phyloP scores from a whole-genome alignment of 305 asterid genomes.

The Euphrasia arctica region DNA sequence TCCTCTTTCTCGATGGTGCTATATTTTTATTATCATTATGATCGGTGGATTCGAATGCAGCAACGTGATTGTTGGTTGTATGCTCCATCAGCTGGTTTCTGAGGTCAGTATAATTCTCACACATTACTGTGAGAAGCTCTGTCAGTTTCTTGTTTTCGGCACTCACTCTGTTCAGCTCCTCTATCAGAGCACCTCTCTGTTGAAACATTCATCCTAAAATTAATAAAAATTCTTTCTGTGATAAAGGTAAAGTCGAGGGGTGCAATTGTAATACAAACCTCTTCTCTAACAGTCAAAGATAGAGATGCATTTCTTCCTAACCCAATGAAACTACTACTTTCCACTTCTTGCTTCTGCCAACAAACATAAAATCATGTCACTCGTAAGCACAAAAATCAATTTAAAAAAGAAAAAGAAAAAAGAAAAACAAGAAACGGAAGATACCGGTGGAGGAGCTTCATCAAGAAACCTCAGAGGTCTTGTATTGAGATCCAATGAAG shows the following conservation, averaged over 20 bases:
- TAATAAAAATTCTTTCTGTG: neutral
- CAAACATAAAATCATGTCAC: neutral
- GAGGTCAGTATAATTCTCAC: constrained; percentile 68
- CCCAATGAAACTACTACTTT: constrained; percentile 43
- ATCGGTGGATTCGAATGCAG: constrained; percentile 3
- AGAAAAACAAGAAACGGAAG: neutral
- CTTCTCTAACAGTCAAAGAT: constrained; percentile 29
- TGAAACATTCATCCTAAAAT: neutral
- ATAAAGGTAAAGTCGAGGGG: neutral
- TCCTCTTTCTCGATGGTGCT: constrained; percentile 52
- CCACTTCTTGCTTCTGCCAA: constrained; percentile 64
- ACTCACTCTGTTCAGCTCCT: constrained; percentile 66
- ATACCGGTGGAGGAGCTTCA: constrained; percentile 32
- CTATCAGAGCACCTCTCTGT: constrained; percentile 57
- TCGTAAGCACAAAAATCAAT: neutral
- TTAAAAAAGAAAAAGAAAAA: neutral
- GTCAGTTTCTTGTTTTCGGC: constrained; percentile 80
- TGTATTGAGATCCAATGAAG: constrained; percentile 69
- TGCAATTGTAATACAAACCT: constrained; percentile 35
- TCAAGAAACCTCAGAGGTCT: constrained; percentile 45
- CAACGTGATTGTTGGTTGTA: constrained; percentile 47
- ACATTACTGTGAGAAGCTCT: constrained; percentile 58
- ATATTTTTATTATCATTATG: constrained; percentile 9
- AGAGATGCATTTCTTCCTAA: constrained; percentile 33
- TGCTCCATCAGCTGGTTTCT: constrained; percentile 50